phyloP scores from a whole-genome alignment of 805 yeast species.

The Komagataella pastoris region DNA sequence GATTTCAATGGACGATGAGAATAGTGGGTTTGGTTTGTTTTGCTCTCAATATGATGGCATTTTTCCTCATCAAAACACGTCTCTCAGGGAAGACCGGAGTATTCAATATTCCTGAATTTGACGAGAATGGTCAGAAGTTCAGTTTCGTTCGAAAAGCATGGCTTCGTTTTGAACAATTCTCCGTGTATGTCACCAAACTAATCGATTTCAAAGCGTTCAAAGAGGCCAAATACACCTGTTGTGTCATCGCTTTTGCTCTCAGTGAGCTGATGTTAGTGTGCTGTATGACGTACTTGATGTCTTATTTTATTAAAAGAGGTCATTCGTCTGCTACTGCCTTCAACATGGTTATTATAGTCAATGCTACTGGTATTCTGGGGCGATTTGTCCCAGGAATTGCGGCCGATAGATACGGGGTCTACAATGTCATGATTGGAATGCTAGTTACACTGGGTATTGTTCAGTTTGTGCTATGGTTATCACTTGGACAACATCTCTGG shows the following conservation, averaged over 20 bases:
- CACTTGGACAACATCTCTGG: conserved; percentile 30
- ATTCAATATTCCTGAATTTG: background rate
- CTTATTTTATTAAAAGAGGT: conserved; percentile 29
- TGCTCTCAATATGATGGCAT: conserved; percentile 11
- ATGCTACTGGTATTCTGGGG: conserved; percentile 29
- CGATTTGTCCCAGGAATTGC: conserved; percentile 29
- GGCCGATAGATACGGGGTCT: conserved; percentile 31
- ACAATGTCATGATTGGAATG: conserved; percentile 21
- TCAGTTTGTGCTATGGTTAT: conserved; percentile 45
- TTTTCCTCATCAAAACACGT: conserved; percentile 17
- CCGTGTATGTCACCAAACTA: conserved; percentile 4
- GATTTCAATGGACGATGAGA: conserved; percentile 50
- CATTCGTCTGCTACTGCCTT: conserved; percentile 23
- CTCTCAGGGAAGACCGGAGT: background rate
- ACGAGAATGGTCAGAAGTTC: background rate
- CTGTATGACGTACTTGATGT: conserved; percentile 27
- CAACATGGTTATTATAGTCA: conserved; percentile 29
- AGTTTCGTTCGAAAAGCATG: background rate
- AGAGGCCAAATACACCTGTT: conserved; percentile 22
- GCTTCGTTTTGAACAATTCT: background rate
- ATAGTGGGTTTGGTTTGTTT: conserved; percentile 24
- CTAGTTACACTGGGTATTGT: conserved; percentile 30
- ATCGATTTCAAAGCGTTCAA: conserved; percentile 18
- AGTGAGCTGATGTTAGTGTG: conserved; percentile 26
- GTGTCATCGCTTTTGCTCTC: conserved; percentile 24